Base-by-base conservation (phyloP, 192 early-diverging fungal species). In the Linnemannia elongata region DNA sequence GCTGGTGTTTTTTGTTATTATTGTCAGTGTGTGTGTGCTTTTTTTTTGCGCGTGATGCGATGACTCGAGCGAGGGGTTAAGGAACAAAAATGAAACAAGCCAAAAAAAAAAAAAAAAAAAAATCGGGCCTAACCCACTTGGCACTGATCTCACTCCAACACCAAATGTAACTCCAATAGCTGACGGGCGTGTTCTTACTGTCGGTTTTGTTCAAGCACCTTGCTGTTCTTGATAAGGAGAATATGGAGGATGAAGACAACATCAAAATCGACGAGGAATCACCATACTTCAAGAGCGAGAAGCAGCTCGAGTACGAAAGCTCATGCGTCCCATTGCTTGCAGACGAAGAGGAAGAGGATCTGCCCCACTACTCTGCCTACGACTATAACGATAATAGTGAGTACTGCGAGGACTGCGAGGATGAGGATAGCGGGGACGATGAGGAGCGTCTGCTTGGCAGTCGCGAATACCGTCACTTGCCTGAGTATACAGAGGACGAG, bases 201-300 rank as follows among this genome's bases (percentile, higher is more conserved):
- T 81, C 78, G 17, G 75, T 87, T 33, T 80, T 87, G 1, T 87
- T 87, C 80, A 81, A 75, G 68, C 70, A 81, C 68, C 73, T 87
- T 20, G 80, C 85, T 1, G 22, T 45, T 5, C 38, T 74, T 27
- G 85, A 81, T 20, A 63, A 49, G 15, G 9, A 35, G 8, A 80
- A 81, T 15, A 54, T 45, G 44, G 57, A 30, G 33, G 75, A 85
- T n/a, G 27, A 55, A 24, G 66, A 73, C 41, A 30, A 17, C 45
- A 66, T 66, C 18, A 74, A 47, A 17, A 42, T 33, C 15, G 72
- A 87, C 38, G 79, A 78, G 54, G 85, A 87, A 39, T 87, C 75
- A 10, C 39, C 66, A 0, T 86, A 69, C 70, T 81, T 86, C 45
- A 66, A 77, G 57, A 86, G 60, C 47, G 79, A 86, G 22, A 86